A percentile compares a stretch with the other conserved stretches of the same genome.
Evolutionary conservation across 1,284 basidiomycete genomes (phyloP).

Genomic region (Pseudozyma pruni): DNA sequence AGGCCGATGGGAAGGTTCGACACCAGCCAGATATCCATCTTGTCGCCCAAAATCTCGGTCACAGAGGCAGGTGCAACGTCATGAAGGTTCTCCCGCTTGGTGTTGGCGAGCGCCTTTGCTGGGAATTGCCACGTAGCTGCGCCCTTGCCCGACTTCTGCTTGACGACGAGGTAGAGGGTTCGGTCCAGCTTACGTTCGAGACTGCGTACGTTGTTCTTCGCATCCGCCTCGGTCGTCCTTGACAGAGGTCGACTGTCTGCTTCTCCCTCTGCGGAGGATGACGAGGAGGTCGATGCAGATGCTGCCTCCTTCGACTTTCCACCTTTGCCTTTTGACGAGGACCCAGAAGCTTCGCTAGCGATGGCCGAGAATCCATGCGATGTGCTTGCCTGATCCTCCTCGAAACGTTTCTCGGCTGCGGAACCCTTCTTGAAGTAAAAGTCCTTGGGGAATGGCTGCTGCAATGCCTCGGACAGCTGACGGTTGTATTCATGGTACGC

Average conservation of each 20-base stretch:
- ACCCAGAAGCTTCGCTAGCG: conserved; percentile 13
- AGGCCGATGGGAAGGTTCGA: conserved; percentile 61
- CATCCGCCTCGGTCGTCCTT: conserved; percentile 74
- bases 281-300: background rate
- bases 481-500: conserved; percentile 88
- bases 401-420: conserved; percentile 83
- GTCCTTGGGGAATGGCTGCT: conserved; percentile 86
- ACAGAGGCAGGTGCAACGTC: conserved; percentile 51
- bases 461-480: conserved; percentile 82
- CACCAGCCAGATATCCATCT: conserved; percentile 66
- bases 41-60: conserved; percentile 44
- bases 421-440: conserved; percentile 97
- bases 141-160: conserved; percentile 65
- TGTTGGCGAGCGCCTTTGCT: conserved; percentile 33
- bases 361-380: conserved; percentile 41
- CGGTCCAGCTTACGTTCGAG: conserved; percentile 83
- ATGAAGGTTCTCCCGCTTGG: conserved; percentile 42
- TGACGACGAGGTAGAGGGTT: conserved; percentile 85
- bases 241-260: conserved; percentile 69
- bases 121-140: conserved; percentile 47
- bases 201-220: conserved; percentile 75
- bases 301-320: conserved; percentile 17
- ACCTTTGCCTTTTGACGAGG: conserved; percentile 13
- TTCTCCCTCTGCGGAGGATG: conserved; percentile 45
- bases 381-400: conserved; percentile 67